phyloP scores from a whole-genome alignment of 2,329 filamentous ascomycete genomes.

The Calonectria naviculata region DNA sequence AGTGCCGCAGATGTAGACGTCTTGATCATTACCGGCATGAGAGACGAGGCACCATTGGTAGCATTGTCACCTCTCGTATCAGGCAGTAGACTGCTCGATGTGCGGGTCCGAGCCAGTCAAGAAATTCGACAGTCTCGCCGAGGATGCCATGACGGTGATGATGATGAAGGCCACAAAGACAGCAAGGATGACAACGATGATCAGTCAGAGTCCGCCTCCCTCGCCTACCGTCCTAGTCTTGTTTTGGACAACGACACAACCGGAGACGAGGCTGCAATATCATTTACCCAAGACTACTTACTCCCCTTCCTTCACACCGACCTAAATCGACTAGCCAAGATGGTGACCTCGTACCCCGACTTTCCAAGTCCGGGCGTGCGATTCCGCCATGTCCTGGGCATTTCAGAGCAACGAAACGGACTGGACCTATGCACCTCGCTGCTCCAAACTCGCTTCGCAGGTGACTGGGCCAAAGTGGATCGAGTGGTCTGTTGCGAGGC shows the following conservation, averaged over 20 bases:
- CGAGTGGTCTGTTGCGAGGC: constrained; percentile 65
- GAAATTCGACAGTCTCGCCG: constrained; percentile 50
- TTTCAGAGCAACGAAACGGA: constrained; percentile 62
- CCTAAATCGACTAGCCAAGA: constrained; percentile 56
- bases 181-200: constrained; percentile 19
- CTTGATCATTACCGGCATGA: constrained; percentile 71
- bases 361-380: constrained; percentile 63
- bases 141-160: constrained; percentile 27
- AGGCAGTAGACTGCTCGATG: constrained; percentile 63
- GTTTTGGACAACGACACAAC: constrained; percentile 62
- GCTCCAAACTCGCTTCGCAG: constrained; percentile 56
- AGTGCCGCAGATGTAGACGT: constrained; percentile 59
- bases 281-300: constrained; percentile 55
- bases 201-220: constrained; percentile 29
- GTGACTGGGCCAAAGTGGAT: constrained; percentile 58
- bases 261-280: constrained; percentile 50
- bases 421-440: constrained; percentile 62
- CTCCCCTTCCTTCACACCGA: constrained; percentile 59
- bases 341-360: constrained; percentile 60
- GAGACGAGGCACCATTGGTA: constrained; percentile 68
- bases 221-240: constrained; percentile 53
- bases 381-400: constrained; percentile 69
- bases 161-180: background rate
- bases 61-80: constrained; percentile 65
- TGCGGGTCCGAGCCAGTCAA: constrained; percentile 57